Evolutionary conservation across 441 rosid species (phyloP), one percentile per base, ranked within the genome.

Genomic region (Croton setiger): DNA sequence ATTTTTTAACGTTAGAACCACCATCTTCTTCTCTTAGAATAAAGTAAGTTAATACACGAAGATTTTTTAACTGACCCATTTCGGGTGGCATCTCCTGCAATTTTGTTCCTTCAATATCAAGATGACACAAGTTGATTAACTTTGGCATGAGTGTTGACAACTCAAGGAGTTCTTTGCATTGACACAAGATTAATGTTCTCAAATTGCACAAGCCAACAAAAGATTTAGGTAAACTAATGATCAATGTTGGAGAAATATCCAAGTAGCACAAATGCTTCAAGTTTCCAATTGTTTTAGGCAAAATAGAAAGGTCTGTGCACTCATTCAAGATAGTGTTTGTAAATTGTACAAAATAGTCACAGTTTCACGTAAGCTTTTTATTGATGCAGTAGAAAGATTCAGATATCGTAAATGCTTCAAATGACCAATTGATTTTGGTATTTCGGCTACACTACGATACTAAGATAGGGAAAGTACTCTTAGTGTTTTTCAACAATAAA

Each of bases 251-350:
- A 2, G 75, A 75, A 20, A 75, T 73, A 20, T 76, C 70, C 66
- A 79, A 65, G 56, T 69, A 76, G 3, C 78, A n/a, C 27, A 79
- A 51, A 59, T 72, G 69, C 64, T 66, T 66, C 68, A 76, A 35
- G 4, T 57, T 33, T 6, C 75, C 75, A 51, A 79, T 64, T 21
- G 56, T 66, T 11, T 71, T 33, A 2, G 83, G 77, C 49, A 80
- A 48, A 39, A 56, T 36, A 54, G 68, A 54, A 23, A 79, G 57
- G 41, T 55, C 5, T 21, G 37, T 67, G 43, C 70, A 55, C 8
- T 27, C 63, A 43, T 27, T 62, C 62, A 67, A 56, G 70, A 67
- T 55, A 67, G 2, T 44, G 63, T 56, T 17, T 67, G 70, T 51
- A 55, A 43, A 60, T 66, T 77, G 14, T 68, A 67, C 20, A 71